Base-by-base conservation (phyloP, 2,329 filamentous ascomycete species). In the Tolypocladium capitatum region DNA sequence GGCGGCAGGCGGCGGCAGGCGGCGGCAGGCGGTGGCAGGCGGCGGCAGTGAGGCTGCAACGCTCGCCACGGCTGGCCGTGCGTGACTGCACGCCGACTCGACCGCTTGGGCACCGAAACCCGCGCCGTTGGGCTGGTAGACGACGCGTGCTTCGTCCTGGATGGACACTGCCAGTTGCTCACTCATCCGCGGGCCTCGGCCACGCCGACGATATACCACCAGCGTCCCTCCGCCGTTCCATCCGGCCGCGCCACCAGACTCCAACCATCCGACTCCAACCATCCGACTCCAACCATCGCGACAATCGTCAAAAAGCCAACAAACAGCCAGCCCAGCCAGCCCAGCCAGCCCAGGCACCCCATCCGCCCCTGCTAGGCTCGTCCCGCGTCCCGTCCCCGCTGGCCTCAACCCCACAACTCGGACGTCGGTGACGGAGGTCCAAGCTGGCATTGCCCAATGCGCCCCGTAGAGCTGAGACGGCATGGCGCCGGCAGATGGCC, bases 371-470 rank as follows among this genome's bases (percentile, higher is more conserved):
- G n/a, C 44, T 46, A 38, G 44, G 48, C 44, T 44, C 44, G 44
- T 49, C 48, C 48, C 48, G 48, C 36, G n/a, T 40, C 48, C 46
- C 41, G 31, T 35, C 18, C 38, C 21, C 42, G 16, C 30, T 43
- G 41, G 31, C 13, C n/a, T n/a, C 30, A 18, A 24, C 31, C 42
- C 36, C 42, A 33, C 42, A 43, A n/a, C 38, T 16, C 13, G 38
- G 38, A 42, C 38, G n/a, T 18, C 1, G 9, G n/a, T 10, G 4
- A 28, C 28, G 8, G 14, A n/a, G 7, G 14, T 4, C 21, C 6
- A 5, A 3, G 21, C 18, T 11, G 38, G 14, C 16, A n/a, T n/a
- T 10, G 9, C 16, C 38, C n/a, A 41, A 41, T 28, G 38, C 8
- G 7, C 5, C 6, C 35, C 16, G 8, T 18, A 4, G 36, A 27